Evolutionary conservation across 495 filamentous ascomycete species (phyloP), one percentile per base, ranked within the genome.

Genomic region (Penicillium simplicissimum): DNA sequence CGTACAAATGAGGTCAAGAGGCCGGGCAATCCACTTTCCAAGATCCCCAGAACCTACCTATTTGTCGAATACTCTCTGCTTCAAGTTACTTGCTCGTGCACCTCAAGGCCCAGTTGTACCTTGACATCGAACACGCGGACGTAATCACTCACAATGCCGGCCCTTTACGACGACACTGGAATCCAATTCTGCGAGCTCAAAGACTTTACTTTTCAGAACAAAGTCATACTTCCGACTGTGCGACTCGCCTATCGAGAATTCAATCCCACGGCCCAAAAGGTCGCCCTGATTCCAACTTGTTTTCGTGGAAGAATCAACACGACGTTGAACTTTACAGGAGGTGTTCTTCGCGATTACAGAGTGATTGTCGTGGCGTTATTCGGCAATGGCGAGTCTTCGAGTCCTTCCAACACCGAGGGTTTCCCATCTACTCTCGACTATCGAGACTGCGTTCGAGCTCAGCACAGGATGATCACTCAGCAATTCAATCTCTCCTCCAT

Each of bases 341-440:
- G 81, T 45, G 76, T 77, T 0, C 71, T 88, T 23, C 73, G 76
- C 57, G 78, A 82, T 6, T 67, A 78, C 55, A 81, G 83, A 58
- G 85, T 90, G 51, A 79, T 90, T 56, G 77, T 89, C 58, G 77
- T 86, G 14, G 87, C 86, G 1, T 74, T 88, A 7, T 84, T 90
- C 47, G 87, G 87, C 25, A 88, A 89, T 64, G 85, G 86, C 36
- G 81, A 90, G 72, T 88, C 86, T 1, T 83, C 81, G 0, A 86
- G 84, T 35, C 87, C 87, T 8, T 88, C 85, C 23, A 84, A 84
- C 48, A 85, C 78, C 28, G 71, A 79, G 1, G 61, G 73, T 47
- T 89, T 87, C 57, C 86, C 87, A 2, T 73, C 75, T 9, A 71
- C 80, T n/a, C 74, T 82, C 9, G 79, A 87, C 60, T 85, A 85